Percentiles rank a stretch among this genome's conserved stretches.
Conservation (phyloP, 2,329 filamentous ascomycete species). For the Aspergillus piperis region DNA sequence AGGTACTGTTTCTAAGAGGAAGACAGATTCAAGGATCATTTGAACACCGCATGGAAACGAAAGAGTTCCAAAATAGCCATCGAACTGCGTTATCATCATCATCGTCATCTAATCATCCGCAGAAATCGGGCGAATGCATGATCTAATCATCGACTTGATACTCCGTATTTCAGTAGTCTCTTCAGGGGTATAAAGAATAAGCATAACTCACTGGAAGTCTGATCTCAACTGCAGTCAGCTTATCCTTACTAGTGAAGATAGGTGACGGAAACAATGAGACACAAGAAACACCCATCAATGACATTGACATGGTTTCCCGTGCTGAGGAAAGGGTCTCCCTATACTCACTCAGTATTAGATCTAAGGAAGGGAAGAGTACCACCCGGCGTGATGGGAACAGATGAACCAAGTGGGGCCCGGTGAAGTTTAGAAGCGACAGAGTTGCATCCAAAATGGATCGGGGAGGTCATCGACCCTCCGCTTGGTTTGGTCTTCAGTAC, state of each 20-base stretch:
- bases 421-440: background rate
- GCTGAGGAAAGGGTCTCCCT: background rate
- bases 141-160: too few relatives aligned
- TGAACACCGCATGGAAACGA: background rate
- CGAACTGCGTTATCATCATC: background rate
- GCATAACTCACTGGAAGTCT: background rate
- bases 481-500: too few relatives aligned
- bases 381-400: background rate
- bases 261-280: background rate
- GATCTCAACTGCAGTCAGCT: background rate
- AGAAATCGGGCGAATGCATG: too few relatives aligned
- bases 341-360: too few relatives aligned
- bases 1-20: background rate
- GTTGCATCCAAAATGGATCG: slow-evolving; percentile 4
- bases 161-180: background rate
- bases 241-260: background rate
- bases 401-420: background rate
- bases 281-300: background rate
- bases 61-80: background rate
- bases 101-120: background rate
- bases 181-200: background rate
- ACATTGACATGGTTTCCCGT: background rate
- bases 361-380: background rate
- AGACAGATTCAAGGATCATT: background rate
- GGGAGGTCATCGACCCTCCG: background rate